Evolutionary conservation across 108 stramenopile genomes (phyloP), one percentile per base, ranked within the genome.

Genomic region (Asterionellopsis glacialis): DNA sequence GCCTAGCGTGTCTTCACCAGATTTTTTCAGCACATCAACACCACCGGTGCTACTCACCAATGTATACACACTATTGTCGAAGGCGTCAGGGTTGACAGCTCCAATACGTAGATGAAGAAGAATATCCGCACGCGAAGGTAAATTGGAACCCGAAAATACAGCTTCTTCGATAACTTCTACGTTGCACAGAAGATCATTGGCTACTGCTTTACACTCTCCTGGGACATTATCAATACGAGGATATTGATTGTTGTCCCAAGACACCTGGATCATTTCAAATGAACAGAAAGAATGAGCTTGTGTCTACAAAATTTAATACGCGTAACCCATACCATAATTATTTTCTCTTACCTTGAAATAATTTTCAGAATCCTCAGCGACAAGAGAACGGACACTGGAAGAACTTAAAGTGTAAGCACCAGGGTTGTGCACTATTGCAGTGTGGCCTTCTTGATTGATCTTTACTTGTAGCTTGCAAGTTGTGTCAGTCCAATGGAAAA

Each of bases 351-450:
- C n/a, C n/a, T n/a, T n/a, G n/a, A n/a, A n/a, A n/a, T n/a, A n/a
- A n/a, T n/a, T n/a, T n/a, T n/a, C n/a, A n/a, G n/a, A n/a, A n/a
- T n/a, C n/a, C n/a, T n/a, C n/a, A n/a, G n/a, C n/a, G n/a, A n/a
- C n/a, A n/a, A n/a, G n/a, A n/a, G n/a, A n/a, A n/a, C n/a, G n/a
- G n/a, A n/a, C n/a, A n/a, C n/a, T n/a, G n/a, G n/a, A n/a, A n/a
- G n/a, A n/a, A n/a, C n/a, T n/a, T n/a, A 26, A 11, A 26, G 42
- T 22, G 16, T 64, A 55, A 18, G 73, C 69, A 13, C 65, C 49
- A 64, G 84, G 78, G 11, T 87, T n/a, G n/a, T n/a, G n/a, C n/a
- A n/a, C 83, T 16, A 82, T 42, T 0, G 74, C 76, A 0, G 84
- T 67, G 54, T 71, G 65, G 50, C 88, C 85, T 9, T 73, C 62